Conservation (phyloP, 306 rosid genomes). For the Dryas drummondii region DNA sequence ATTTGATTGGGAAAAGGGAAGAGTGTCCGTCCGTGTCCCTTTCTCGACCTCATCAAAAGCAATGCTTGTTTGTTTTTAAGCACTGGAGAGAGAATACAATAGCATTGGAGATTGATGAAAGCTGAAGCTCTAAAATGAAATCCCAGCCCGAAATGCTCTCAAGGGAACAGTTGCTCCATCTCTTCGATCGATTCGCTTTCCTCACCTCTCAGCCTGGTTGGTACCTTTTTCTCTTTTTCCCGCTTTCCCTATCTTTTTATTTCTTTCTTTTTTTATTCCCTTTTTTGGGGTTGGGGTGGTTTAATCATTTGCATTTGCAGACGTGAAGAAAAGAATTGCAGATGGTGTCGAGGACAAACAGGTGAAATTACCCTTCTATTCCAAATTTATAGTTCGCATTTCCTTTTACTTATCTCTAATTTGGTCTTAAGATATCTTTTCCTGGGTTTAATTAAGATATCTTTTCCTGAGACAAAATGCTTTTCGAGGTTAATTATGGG, state of each 20-base stretch:
- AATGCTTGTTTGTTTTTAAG: too few species aligned
- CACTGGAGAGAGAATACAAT: too few species aligned
- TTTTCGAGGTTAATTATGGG: too few species aligned
- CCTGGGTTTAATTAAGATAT: not conserved
- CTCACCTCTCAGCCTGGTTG: constrained; percentile 82
- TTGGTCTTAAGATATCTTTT: not conserved
- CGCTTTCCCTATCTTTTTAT: not conserved
- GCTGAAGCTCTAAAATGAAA: not conserved
- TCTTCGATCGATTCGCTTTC: constrained; percentile 57
- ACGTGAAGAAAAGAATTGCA: constrained; percentile 70
- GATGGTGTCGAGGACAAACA: constrained; percentile 69
- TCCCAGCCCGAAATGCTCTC: constrained; percentile 41
- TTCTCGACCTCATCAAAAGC: not conserved
- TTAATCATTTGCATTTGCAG: constrained; percentile 29
- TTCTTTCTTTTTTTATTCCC: not conserved
- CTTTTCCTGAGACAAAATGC: too few species aligned
- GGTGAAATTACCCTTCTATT: constrained; percentile 34
- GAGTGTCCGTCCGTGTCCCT: not conserved
- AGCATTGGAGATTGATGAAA: too few species aligned
- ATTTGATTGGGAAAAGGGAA: not conserved
- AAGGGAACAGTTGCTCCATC: constrained; percentile 60
- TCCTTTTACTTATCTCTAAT: not conserved
- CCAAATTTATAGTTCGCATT: not conserved
- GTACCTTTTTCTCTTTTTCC: constrained; percentile 21
- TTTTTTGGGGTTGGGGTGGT: not conserved